These are phyloP conservation scores for Xylaria sp. DNA, from an alignment of 2,329 filamentous ascomycete genomes.

Conservation along the genomic window DNA sequence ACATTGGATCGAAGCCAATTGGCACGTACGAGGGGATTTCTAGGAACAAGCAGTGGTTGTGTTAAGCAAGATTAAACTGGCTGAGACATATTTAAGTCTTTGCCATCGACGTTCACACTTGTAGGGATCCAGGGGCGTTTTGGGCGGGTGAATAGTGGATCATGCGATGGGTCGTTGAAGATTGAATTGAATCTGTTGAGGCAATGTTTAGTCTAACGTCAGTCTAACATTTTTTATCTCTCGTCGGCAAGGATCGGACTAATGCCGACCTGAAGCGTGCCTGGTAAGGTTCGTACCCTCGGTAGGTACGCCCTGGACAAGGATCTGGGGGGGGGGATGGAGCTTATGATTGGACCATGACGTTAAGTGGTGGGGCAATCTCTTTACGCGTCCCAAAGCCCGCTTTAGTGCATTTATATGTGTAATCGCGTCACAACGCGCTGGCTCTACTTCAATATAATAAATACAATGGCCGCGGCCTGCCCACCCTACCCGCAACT, in stretches of 20 bases:
- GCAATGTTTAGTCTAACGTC: conserved; percentile 23
- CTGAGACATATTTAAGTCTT: conserved; percentile 29
- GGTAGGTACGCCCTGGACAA: not conserved
- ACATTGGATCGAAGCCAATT: conserved; percentile 37
- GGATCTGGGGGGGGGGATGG: not conserved
- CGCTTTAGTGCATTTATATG: conserved; percentile 34
- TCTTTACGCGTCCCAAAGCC: conserved; percentile 47
- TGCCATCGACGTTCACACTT: conserved; percentile 1
- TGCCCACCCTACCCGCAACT: not conserved
- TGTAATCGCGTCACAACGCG: conserved; percentile 37
- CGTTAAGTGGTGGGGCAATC: conserved; percentile 11
- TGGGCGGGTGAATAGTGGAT: conserved; percentile 16
- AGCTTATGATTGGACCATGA: conserved; percentile 6
- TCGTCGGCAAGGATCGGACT: conserved; percentile 33
- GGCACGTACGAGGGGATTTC: conserved; percentile 8
- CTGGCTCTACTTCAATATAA: conserved; percentile 19
- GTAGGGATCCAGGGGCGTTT: conserved; percentile 17
- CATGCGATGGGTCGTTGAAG: conserved; percentile 21
- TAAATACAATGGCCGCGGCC: not conserved
- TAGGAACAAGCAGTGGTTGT: conserved; percentile 14
- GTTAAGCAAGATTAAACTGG: conserved; percentile 36
- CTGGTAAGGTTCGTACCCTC: conserved; percentile 3
- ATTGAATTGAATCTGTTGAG: conserved; percentile 43
- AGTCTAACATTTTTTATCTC: conserved; percentile 31
- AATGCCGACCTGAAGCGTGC: not conserved